Evolutionary conservation across 169 alveolate species (phyloP).

Genomic region (Cryptosporidium ubiquitum): DNA sequence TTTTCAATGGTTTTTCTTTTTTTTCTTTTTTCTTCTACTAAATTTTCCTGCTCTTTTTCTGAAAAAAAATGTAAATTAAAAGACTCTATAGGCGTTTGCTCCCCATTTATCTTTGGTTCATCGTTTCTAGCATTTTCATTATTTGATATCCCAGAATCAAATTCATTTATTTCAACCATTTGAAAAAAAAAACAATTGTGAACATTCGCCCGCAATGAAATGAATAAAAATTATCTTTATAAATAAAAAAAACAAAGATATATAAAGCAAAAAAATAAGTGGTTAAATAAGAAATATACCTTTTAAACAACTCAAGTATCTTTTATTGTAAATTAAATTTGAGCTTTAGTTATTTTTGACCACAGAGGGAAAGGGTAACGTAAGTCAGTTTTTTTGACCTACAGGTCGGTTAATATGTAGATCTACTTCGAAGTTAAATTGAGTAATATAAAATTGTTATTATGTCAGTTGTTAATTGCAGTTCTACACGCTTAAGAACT

Average conservation of each 20-base stretch:
- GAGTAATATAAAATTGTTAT: neutral
- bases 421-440: neutral
- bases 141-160: neutral
- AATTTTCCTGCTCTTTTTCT: neutral
- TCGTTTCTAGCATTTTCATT: neutral
- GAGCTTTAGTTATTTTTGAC: neutral
- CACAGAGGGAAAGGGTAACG: slow-evolving; percentile 6
- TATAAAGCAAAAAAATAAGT: neutral
- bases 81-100: neutral
- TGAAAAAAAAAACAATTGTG: neutral
- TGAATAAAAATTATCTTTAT: no score
- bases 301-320: neutral
- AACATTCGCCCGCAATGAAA: neutral
- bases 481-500: slow-evolving; percentile 26
- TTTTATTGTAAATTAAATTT: neutral
- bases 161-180: neutral
- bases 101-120: neutral
- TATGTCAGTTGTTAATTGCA: slow-evolving; percentile 19
- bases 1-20: neutral
- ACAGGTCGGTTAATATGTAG: neutral
- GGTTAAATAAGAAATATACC: neutral
- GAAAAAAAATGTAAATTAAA: no score
- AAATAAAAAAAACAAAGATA: neutral
- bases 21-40: neutral
- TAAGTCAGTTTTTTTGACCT: neutral